Evolutionary conservation across 2,329 filamentous ascomycete genomes (phyloP).

Genomic region (Ambrosiella cleistominuta): DNA sequence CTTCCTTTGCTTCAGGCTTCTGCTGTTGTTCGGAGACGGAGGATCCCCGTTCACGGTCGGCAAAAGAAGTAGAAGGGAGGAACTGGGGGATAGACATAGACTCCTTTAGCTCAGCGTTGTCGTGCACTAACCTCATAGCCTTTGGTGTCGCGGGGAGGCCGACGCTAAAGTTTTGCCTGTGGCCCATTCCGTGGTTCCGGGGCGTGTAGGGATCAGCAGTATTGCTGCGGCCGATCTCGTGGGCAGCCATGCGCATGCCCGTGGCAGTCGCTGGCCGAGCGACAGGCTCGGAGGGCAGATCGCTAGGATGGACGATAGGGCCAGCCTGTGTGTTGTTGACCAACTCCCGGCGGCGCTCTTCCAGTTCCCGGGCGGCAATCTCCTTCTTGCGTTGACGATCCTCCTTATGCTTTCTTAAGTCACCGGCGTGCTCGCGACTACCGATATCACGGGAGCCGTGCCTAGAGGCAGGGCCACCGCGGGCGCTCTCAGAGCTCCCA

Average conservation of each 20-base stretch:
- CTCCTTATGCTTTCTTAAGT: conserved; percentile 37
- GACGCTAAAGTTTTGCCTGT: conserved; percentile 32
- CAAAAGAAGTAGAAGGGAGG: background rate
- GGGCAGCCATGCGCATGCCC: conserved; percentile 20
- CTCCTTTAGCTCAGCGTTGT: conserved; percentile 23
- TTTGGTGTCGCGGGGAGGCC: conserved; percentile 82
- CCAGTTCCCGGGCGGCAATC: conserved; percentile 65
- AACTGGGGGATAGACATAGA: background rate
- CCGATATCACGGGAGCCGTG: conserved; percentile 19
- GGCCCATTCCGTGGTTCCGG: conserved; percentile 25
- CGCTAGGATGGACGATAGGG: conserved; percentile 56
- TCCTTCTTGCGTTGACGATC: conserved; percentile 53
- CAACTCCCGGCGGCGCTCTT: conserved; percentile 71
- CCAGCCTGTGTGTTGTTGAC: conserved; percentile 66
- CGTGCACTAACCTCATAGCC: conserved; percentile 71
- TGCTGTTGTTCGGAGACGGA: background rate
- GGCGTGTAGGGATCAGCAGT: conserved; percentile 44
- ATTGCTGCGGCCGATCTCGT: conserved; percentile 39
- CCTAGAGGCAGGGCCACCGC: conserved; percentile 12
- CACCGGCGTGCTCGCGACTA: conserved; percentile 32
- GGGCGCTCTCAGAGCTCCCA: background rate
- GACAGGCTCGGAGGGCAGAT: conserved; percentile 26
- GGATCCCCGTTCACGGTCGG: background rate
- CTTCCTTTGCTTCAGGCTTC: background rate
- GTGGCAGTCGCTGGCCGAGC: conserved; percentile 17